These are phyloP conservation scores for Borovskyia barvae DNA, from an alignment of 208 protist genomes.

Conservation along the genomic window DNA sequence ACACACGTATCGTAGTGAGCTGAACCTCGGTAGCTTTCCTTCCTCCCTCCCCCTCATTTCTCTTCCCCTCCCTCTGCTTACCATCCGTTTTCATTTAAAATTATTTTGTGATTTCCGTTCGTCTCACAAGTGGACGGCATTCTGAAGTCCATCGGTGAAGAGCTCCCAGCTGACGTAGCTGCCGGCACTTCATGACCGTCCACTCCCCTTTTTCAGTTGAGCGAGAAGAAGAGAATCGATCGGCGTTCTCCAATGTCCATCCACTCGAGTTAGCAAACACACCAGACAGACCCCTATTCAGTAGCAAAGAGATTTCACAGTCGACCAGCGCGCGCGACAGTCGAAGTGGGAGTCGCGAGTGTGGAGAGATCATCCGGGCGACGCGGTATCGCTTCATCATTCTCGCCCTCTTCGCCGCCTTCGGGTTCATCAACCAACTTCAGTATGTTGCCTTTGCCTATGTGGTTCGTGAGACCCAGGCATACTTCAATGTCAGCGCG, in stretches of 20 bases:
- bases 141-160: not conserved
- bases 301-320: too few species aligned
- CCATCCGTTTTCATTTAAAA: too few species aligned
- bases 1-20: not conserved
- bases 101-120: not conserved
- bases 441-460: constrained; percentile 45
- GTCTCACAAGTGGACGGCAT: not conserved
- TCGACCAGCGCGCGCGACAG: too few species aligned
- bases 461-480: constrained; percentile 37
- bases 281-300: too few species aligned
- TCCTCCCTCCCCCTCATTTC: not conserved
- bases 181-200: too few species aligned
- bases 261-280: too few species aligned
- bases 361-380: constrained; percentile 5
- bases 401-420: constrained; percentile 26
- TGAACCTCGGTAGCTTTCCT: too few species aligned
- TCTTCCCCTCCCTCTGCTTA: not conserved
- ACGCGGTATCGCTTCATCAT: constrained; percentile 36
- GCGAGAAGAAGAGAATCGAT: too few species aligned
- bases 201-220: too few species aligned
- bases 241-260: too few species aligned
- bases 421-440: constrained; percentile 47
- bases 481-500: constrained; percentile 27
- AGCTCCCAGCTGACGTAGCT: too few species aligned
- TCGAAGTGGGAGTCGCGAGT: not conserved